Evolutionary conservation across 805 yeast species (phyloP).

Genomic region (Wickerhamomyces rabaulensis): DNA sequence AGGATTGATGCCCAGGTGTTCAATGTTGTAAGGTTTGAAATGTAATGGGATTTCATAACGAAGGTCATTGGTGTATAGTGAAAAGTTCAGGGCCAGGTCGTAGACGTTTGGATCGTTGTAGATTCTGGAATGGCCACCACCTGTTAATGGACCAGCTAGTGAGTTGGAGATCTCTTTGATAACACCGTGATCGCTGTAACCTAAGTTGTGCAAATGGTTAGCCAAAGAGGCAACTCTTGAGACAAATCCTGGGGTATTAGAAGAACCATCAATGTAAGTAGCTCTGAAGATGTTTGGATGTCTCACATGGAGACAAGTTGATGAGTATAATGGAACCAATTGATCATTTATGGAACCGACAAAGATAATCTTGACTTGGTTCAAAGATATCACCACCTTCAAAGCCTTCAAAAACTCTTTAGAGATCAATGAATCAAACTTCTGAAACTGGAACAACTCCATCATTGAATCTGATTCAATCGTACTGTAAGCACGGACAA

Average conservation of each 20-base stretch:
- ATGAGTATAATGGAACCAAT: slow-evolving; percentile 86
- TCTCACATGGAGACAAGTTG: slow-evolving; percentile 71
- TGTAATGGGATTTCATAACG: slow-evolving; percentile 34
- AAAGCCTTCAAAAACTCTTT: slow-evolving; percentile 64
- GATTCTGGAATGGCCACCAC: slow-evolving; percentile 90
- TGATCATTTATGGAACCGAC: slow-evolving; percentile 93
- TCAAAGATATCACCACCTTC: slow-evolving; percentile 48
- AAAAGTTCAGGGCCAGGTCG: slow-evolving; percentile 68
- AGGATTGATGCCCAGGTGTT: slow-evolving; percentile 71
- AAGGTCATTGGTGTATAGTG: slow-evolving; percentile 67
- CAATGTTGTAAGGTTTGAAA: slow-evolving; percentile 47
- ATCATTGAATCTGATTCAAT: slow-evolving; percentile 82
- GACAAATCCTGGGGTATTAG: slow-evolving; percentile 76
- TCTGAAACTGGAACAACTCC: slow-evolving; percentile 86
- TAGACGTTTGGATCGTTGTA: slow-evolving; percentile 85
- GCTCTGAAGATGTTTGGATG: slow-evolving; percentile 92
- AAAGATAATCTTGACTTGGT: slow-evolving; percentile 72
- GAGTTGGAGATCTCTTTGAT: slow-evolving; percentile 76
- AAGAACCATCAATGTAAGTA: slow-evolving; percentile 79
- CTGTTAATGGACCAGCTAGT: slow-evolving; percentile 86
- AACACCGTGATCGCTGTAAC: slow-evolving; percentile 80
- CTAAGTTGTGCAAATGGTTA: slow-evolving; percentile 67
- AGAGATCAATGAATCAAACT: slow-evolving; percentile 67
- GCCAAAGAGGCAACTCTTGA: slow-evolving; percentile 69
- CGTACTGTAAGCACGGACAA: slow-evolving; percentile 84